Evolutionary conservation across 2,329 filamentous ascomycete species (phyloP).

Genomic region (Mycosphaerella sp.): DNA sequence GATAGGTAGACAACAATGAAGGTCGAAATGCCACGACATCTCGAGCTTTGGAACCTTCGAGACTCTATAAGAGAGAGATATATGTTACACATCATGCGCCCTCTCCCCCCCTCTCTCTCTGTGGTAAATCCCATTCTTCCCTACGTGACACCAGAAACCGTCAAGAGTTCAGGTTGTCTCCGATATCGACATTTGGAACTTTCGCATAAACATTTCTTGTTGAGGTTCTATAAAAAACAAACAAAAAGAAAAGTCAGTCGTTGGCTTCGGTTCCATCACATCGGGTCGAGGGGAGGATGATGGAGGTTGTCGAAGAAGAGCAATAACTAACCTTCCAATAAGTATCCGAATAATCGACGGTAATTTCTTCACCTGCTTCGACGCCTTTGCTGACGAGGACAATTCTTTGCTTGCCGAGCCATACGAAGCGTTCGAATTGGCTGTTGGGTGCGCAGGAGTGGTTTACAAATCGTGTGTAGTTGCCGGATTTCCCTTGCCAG

Average conservation of each 20-base stretch:
- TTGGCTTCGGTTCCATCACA: no score
- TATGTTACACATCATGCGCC: no score
- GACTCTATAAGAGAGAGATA: no score
- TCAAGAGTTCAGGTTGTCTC: conserved; percentile 4
- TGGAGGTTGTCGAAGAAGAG: no score
- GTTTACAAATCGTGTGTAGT: conserved; percentile 55
- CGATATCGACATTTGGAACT: conserved; percentile 47
- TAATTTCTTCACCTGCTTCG: conserved; percentile 49
- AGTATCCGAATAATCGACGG: conserved; percentile 53
- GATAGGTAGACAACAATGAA: no score
- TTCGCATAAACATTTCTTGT: conserved; percentile 51
- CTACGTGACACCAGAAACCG: no score
- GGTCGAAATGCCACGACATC: no score
- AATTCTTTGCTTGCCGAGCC: conserved; percentile 50
- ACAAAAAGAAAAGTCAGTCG: neutral
- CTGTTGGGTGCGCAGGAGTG: conserved; percentile 53
- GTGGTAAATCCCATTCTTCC: no score
- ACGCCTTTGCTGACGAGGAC: conserved; percentile 52
- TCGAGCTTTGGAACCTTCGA: no score
- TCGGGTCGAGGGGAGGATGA: no score
- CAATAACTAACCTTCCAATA: conserved; percentile 43
- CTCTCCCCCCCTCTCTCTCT: no score
- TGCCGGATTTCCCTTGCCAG: conserved; percentile 51
- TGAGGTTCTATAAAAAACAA: conserved; percentile 35
- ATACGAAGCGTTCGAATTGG: conserved; percentile 52